Evolutionary conservation across 2,329 filamentous ascomycete species (phyloP).

Genomic region (Beauveria brongniartii): DNA sequence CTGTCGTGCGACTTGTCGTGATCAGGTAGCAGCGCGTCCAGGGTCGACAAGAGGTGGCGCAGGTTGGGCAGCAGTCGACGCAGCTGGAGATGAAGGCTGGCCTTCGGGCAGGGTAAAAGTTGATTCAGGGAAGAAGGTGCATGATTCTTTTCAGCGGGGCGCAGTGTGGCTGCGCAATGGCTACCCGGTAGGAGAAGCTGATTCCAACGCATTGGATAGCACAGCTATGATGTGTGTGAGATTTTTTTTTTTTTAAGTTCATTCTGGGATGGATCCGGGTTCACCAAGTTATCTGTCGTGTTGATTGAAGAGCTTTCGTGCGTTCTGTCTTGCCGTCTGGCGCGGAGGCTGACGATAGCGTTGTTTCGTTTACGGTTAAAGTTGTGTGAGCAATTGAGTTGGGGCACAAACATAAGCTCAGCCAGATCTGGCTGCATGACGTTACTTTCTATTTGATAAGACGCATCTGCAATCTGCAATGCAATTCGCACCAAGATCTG

Average conservation of each 20-base stretch:
- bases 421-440: too few species aligned
- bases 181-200: background rate
- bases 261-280: background rate
- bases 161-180: background rate
- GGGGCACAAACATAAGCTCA: too few species aligned
- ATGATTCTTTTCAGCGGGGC: constrained; percentile 10
- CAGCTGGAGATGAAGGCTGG: background rate
- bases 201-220: background rate
- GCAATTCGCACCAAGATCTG: background rate
- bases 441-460: too few species aligned
- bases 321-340: too few species aligned
- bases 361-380: too few species aligned
- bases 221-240: background rate
- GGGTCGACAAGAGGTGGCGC: background rate
- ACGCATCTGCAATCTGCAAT: background rate
- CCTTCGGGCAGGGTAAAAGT: background rate
- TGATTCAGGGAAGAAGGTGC: constrained; percentile 1
- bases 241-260: too few species aligned
- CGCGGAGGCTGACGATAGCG: background rate
- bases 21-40: background rate
- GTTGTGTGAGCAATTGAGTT: too few species aligned
- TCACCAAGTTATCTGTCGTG: background rate
- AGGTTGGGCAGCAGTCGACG: constrained; percentile 8
- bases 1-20: background rate
- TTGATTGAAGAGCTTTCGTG: background rate